These are phyloP conservation scores for Phytophthora citrophthora DNA, from an alignment of 352 stramenopile species.

Conservation along the genomic window DNA sequence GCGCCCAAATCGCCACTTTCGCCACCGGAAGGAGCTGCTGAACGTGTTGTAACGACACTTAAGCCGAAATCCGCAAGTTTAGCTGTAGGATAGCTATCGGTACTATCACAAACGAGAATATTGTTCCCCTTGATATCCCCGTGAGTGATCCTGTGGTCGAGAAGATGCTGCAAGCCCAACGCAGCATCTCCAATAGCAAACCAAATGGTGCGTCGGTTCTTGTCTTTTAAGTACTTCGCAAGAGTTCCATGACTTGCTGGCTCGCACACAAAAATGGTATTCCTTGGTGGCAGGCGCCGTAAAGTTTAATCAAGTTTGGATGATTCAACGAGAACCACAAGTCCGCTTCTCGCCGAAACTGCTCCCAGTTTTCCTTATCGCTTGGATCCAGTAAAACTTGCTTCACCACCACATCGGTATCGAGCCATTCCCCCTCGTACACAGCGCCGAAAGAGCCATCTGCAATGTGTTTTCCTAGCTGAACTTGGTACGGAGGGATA, in stretches of 20 bases:
- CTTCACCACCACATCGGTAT: constrained; percentile 30
- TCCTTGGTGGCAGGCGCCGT: constrained; percentile 26
- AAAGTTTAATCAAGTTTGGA: constrained; percentile 31
- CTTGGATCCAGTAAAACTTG: constrained; percentile 14
- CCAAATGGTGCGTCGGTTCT: constrained; percentile 3
- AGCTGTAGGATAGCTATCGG: constrained; percentile 14
- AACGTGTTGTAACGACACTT: constrained; percentile 12
- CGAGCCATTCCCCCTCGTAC: constrained; percentile 19
- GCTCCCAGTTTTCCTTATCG: constrained; percentile 6
- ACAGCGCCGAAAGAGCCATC: constrained; percentile 28
- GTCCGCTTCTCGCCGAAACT: constrained; percentile 26
- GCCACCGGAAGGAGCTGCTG: background rate
- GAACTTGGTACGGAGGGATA: constrained; percentile 26
- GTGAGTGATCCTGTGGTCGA: constrained; percentile 18
- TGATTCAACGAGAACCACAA: constrained; percentile 32
- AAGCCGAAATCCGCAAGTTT: constrained; percentile 23
- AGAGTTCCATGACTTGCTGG: constrained; percentile 18
- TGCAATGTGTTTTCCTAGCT: constrained; percentile 17
- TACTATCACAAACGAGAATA: constrained; percentile 18
- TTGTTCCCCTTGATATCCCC: constrained; percentile 29
- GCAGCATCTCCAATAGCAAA: constrained; percentile 13
- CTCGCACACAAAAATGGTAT: constrained; percentile 34
- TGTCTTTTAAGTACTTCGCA: constrained; percentile 6
- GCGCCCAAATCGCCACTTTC: constrained; percentile 5
- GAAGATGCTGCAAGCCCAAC: constrained; percentile 20